Evolutionary conservation across 108 stramenopile genomes (phyloP), one percentile per base, ranked within the genome.

Genomic region (Cyclotella baltica): DNA sequence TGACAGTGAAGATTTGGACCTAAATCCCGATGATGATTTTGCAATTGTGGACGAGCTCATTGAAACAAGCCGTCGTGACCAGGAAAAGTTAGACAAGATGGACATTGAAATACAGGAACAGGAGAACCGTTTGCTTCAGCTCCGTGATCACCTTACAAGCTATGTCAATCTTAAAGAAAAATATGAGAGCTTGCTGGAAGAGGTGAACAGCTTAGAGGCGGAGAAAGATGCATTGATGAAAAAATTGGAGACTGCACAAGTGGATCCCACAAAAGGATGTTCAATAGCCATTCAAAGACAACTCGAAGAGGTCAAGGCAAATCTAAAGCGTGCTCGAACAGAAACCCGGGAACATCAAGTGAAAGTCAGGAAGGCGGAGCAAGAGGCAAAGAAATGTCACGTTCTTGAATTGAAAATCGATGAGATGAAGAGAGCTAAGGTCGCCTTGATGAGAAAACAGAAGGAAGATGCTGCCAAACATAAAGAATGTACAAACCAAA

Each of bases 121-220:
- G 66, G 90, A 95, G 64, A 69, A 70, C 20, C 52, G 91, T 6
- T 78, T 95, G 22, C 69, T 91, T 18, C 89, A 92, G 70, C 76
- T 95, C 0, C 76, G 85, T 10, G 89, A 88, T 4, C 90, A 85
- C 65, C 67, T 92, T 31, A 81, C 80, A 70, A 81, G 81, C 33
- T 93, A 95, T 70, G 86, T 90, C 66, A 78, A 88, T 43, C 78
- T 95, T 75, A 92, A 95, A 69, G 83, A 83, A 9, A 91, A 90
- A 46, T 95, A 92, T 70, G 89, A 91, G 52, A 77, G 75, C 29
- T 66, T 93, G 64, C 79, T 92, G 87, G 75, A 72, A 10, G 92
- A 93, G 52, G 90, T 95, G 1, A 83, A 87, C 53, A 69, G 83
- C 11, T 82, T 95, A 0, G 94, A 95, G 70, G 46, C 73, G 2